phyloP scores from a whole-genome alignment of 345 rosid species.

The Murraya paniculata region DNA sequence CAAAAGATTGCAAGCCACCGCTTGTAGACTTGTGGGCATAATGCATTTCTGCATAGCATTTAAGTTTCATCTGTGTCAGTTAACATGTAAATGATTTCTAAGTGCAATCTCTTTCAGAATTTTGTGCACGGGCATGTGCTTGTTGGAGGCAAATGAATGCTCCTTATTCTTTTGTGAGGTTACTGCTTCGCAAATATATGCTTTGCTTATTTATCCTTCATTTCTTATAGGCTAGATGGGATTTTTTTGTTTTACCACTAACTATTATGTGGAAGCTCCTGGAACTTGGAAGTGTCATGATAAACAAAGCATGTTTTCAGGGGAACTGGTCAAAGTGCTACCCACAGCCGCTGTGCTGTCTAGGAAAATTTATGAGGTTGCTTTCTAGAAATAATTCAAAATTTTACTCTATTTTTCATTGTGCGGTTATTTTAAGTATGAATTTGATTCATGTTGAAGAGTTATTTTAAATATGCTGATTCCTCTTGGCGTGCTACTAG shows the following conservation, averaged over 20 bases:
- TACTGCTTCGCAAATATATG: background rate
- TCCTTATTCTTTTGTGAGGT: background rate
- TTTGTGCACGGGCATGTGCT: background rate
- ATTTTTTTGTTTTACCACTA: too few species aligned
- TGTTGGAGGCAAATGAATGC: background rate
- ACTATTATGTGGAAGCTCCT: background rate
- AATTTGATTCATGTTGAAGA: background rate
- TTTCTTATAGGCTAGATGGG: background rate
- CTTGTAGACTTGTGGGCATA: conserved; percentile 1
- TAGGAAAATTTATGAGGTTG: background rate
- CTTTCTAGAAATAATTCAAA: background rate
- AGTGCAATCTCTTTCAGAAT: background rate
- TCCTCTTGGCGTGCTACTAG: background rate
- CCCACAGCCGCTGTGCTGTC: background rate
- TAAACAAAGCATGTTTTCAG: background rate
- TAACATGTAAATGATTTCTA: background rate
- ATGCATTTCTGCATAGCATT: background rate
- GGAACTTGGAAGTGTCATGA: background rate
- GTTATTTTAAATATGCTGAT: background rate
- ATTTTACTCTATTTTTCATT: background rate
- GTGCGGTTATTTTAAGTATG: background rate
- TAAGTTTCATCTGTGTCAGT: background rate
- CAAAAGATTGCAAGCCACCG: background rate
- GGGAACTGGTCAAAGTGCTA: background rate
- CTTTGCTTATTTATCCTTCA: background rate